Base-by-base conservation (phyloP, 805 yeast species). In the Alloascoidea hylecoeti region DNA sequence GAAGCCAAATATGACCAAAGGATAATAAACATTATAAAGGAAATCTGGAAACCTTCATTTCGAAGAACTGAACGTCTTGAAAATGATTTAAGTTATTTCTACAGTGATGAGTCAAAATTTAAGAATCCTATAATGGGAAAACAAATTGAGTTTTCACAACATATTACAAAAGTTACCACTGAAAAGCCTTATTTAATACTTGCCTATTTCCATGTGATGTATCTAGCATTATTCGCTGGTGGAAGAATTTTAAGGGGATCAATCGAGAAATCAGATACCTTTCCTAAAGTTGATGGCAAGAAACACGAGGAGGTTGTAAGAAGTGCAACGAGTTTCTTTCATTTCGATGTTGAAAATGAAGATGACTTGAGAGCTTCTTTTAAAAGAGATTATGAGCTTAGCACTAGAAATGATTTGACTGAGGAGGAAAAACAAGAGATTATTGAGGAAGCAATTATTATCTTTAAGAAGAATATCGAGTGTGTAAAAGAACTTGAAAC, bases 191-290 rank as follows among this genome's bases (percentile, higher is more conserved):
- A 79, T 46, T 56, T 81, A 15, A 56, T 83, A 28, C 61, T 83
- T 35, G 92, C 94, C 3, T 83, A 83, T 55, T 72, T 84, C 61
- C 95, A 83, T 53, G 92, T 81, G 36, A 68, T 83, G 73, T 83
- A 83, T 57, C 60, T 83, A 50, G 94, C 92, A 0, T 66, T 83
- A 37, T 83, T 83, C 60, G 94, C 94, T 2, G 95, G 95, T 37
- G 94, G 94, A 14, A 65, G 76, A 44, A 64, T 83, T 23, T 67
- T 84, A 72, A 62, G 78, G 42, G 75, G 86, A 0, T 70, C 75
- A 14, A 57, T 83, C 18, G 63, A 76, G 37, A 72, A 68, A 49
- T 60, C 78, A 4, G 83, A 86, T 2, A 56, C 82, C 40, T 80
- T 81, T 66, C 94, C 94, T 5, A 76, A 77, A 46, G 70, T 77